phyloP scores from a whole-genome alignment of 805 yeast species.

The Tetrapisispora namnaoensis region DNA sequence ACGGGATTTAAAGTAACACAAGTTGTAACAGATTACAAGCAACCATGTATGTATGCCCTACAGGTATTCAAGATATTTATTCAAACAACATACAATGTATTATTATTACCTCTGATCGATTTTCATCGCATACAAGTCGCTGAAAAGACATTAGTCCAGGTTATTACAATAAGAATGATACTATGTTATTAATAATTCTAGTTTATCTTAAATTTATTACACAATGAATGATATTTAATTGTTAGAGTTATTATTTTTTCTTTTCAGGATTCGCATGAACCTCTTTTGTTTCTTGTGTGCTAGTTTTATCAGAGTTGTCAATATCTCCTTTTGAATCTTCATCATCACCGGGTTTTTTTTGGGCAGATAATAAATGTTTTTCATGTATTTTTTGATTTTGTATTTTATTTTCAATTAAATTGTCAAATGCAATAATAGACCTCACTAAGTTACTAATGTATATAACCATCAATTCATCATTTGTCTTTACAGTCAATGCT shows the following conservation, averaged over 20 bases:
- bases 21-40: no score
- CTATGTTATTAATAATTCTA: not conserved
- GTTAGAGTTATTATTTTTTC: not conserved
- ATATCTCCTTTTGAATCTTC: slow-evolving; percentile 17
- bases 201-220: not conserved
- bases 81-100: no score
- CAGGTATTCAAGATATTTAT: not conserved
- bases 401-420: slow-evolving; percentile 90
- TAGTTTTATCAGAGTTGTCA: not conserved
- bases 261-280: not conserved
- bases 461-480: slow-evolving; percentile 91
- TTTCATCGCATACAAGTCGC: no score
- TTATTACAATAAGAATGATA: not conserved
- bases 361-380: slow-evolving; percentile 28
- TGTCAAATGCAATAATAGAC: slow-evolving; percentile 93
- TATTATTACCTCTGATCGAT: no score
- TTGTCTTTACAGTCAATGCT: slow-evolving; percentile 86
- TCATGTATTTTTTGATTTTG: slow-evolving; percentile 52
- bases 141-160: no score
- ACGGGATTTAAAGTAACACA: no score
- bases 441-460: slow-evolving; percentile 85
- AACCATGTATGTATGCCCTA: not conserved
- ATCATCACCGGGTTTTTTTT: slow-evolving; percentile 28
- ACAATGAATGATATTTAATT: not conserved
- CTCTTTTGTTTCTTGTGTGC: not conserved